Evolutionary conservation across 2,329 filamentous ascomycete genomes (phyloP).

Genomic region (Colletotrichum siamense): DNA sequence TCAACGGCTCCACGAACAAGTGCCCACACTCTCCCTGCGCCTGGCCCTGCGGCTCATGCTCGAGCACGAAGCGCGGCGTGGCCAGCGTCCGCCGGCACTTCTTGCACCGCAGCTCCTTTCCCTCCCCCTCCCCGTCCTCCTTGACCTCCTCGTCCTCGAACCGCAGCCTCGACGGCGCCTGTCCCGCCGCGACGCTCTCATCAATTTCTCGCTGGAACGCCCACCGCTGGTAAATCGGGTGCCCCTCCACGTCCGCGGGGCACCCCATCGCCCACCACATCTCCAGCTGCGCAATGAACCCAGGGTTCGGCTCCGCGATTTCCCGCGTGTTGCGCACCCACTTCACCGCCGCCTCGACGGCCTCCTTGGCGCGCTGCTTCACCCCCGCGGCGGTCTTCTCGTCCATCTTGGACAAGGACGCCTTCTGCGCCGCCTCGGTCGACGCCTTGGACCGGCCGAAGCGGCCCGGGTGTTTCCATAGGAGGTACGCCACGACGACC

Average conservation of each 20-base stretch:
- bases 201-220: conserved; percentile 60
- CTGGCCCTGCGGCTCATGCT: conserved; percentile 54
- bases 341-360: conserved; percentile 67
- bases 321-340: conserved; percentile 74
- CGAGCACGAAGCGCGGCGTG: conserved; percentile 66
- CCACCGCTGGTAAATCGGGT: conserved; percentile 82
- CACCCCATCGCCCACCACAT: conserved; percentile 90
- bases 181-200: conserved; percentile 70
- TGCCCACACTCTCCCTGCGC: conserved; percentile 68
- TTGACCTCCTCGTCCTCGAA: conserved; percentile 77
- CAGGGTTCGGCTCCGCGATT: conserved; percentile 86
- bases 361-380: conserved; percentile 45
- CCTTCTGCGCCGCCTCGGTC: conserved; percentile 31
- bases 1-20: conserved; percentile 88
- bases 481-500: conserved; percentile 82
- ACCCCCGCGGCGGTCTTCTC: conserved; percentile 23
- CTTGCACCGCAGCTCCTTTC: conserved; percentile 79
- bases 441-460: conserved; percentile 51
- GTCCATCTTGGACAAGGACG: conserved; percentile 17
- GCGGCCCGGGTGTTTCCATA: conserved; percentile 67
- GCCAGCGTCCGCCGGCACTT: conserved; percentile 79
- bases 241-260: conserved; percentile 66
- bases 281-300: conserved; percentile 88
- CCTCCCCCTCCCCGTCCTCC: conserved; percentile 23
- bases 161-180: conserved; percentile 81